Percentiles rank a stretch among this genome's conserved stretches.
These are phyloP conservation scores for Chytriomyces confervae DNA, from an alignment of 192 early-diverging fungal species.

Conservation along the genomic window DNA sequence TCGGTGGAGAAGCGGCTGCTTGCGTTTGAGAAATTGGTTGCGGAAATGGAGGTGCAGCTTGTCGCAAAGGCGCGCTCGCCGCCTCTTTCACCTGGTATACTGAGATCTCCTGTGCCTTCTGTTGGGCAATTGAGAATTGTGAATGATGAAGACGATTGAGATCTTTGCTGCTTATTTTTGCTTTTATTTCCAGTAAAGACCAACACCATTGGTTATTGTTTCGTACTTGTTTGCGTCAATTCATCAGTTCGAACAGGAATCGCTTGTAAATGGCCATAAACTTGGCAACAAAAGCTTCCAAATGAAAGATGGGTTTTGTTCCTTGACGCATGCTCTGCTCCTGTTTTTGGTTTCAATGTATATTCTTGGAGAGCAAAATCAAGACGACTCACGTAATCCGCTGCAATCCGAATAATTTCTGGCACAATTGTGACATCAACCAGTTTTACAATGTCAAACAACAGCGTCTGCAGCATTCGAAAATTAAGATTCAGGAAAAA, in stretches of 20 bases:
- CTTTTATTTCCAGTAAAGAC: too few species aligned
- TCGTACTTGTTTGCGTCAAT: neutral
- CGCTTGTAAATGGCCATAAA: slow-evolving; percentile 92
- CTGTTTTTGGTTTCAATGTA: slow-evolving; percentile 27
- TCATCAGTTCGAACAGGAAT: slow-evolving; percentile 58
- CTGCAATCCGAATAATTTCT: slow-evolving; percentile 74
- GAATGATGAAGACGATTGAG: slow-evolving; percentile 9
- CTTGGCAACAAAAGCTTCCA: slow-evolving; percentile 92
- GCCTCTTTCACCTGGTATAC: too few species aligned
- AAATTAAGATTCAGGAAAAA: neutral
- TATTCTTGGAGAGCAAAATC: neutral
- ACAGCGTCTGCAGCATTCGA: slow-evolving; percentile 58
- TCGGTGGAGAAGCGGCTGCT: neutral
- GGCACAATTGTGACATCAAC: slow-evolving; percentile 74
- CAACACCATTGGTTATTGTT: too few species aligned
- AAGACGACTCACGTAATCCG: slow-evolving; percentile 67
- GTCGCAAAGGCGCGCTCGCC: neutral
- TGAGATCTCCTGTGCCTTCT: neutral
- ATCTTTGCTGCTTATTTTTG: too few species aligned
- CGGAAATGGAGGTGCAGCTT: slow-evolving; percentile 28
- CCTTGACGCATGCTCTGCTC: slow-evolving; percentile 88
- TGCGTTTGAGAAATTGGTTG: slow-evolving; percentile 25
- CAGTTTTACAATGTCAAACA: slow-evolving; percentile 71
- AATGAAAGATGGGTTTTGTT: slow-evolving; percentile 90
- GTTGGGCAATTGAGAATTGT: slow-evolving; percentile 20